These are phyloP conservation scores for Candida hispaniensis DNA, from an alignment of 805 yeast genomes.

Conservation along the genomic window DNA sequence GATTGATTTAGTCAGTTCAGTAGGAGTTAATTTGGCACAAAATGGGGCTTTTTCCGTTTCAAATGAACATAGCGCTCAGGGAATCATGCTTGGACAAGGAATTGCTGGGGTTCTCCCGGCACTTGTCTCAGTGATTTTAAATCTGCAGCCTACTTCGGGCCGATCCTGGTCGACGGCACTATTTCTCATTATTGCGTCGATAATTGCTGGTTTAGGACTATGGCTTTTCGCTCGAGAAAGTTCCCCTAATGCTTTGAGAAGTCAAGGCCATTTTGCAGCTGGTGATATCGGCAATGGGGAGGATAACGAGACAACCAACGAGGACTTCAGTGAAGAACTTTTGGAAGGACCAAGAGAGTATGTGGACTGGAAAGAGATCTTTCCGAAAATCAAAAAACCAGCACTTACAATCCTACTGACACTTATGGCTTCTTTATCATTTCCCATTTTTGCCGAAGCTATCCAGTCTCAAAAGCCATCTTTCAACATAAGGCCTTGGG, in stretches of 20 bases:
- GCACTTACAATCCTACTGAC: constrained; percentile 62
- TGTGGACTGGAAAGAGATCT: too few species aligned
- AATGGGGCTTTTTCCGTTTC: constrained; percentile 81
- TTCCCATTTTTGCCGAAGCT: constrained; percentile 82
- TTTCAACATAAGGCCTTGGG: constrained; percentile 56
- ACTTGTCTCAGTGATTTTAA: constrained; percentile 47
- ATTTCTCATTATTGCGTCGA: constrained; percentile 11
- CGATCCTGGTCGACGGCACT: constrained; percentile 6
- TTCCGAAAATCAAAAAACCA: constrained; percentile 53
- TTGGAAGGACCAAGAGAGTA: too few species aligned
- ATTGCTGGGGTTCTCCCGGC: constrained; percentile 90
- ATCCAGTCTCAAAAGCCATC: constrained; percentile 28
- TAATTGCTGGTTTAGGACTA: constrained; percentile 5
- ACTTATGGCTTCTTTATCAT: constrained; percentile 62
- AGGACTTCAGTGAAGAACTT: constrained; percentile 19
- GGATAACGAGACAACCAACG: constrained; percentile 3
- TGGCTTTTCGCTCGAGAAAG: constrained; percentile 3
- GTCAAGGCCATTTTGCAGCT: too few species aligned
- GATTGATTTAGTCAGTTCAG: constrained; percentile 52
- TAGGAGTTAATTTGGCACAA: constrained; percentile 76
- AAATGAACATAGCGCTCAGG: constrained; percentile 74
- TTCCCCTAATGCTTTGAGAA: too few species aligned
- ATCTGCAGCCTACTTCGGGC: constrained; percentile 39
- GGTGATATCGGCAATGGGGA: constrained; percentile 6
- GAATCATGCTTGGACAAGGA: constrained; percentile 90